Conservation (phyloP, 441 rosid genomes). For the Sinapis alba region DNA sequence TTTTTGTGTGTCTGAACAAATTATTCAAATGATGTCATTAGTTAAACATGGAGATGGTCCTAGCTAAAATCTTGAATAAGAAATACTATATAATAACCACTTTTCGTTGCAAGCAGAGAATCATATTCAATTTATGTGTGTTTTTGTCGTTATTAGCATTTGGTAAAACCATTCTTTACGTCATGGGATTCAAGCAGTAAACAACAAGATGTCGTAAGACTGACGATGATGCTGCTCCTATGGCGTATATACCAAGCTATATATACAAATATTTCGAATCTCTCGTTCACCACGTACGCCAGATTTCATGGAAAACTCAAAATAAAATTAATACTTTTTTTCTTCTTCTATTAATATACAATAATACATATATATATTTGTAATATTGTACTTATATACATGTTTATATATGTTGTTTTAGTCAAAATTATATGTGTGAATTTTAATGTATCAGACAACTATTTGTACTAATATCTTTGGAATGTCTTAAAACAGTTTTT, state of each 20-base stretch:
- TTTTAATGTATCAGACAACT: neutral
- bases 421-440: neutral
- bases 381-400: too few species aligned
- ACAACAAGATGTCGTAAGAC: slow-evolving; percentile 33
- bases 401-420: neutral
- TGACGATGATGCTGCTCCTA: slow-evolving; percentile 31
- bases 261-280: slow-evolving; percentile 27
- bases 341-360: neutral
- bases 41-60: neutral
- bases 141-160: slow-evolving; percentile 25
- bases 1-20: neutral
- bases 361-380: neutral
- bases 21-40: neutral
- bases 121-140: slow-evolving; percentile 11
- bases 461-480: neutral
- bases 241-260: slow-evolving; percentile 29
- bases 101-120: slow-evolving; percentile 11
- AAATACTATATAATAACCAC: neutral
- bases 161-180: slow-evolving; percentile 2
- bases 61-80: slow-evolving; percentile 10
- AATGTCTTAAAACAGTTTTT: neutral
- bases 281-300: slow-evolving; percentile 37
- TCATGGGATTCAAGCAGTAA: slow-evolving; percentile 22
- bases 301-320: slow-evolving; percentile 27
- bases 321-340: neutral